Evolutionary conservation across 1,284 basidiomycete species (phyloP), one percentile per base, ranked within the genome.

Genomic region (Coniophora puteana): DNA sequence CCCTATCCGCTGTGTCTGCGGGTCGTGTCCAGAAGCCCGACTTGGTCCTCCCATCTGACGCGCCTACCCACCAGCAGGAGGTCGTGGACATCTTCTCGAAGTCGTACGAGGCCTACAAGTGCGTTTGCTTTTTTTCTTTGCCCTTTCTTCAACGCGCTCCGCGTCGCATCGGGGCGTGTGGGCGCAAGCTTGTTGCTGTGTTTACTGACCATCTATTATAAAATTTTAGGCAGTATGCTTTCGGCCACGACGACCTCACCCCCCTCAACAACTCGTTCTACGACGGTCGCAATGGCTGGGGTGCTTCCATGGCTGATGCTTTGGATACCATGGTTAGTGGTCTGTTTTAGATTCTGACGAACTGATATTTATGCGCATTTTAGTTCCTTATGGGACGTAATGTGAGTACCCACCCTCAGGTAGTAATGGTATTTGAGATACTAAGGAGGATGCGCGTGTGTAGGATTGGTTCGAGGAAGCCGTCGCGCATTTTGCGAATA

Each of bases 261-360:
- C 83, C 80, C 1, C 49, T 81, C 7, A 69, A 64, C 14, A 49
- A 69, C 52, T 61, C 68, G 3, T 78, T 68, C 47, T 58, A 55
- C 5, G 80, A 87, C 50, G 66, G 59, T 26, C 72, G 73, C n/a
- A 81, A 83, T 54, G 83, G 83, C 11, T 87, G 82, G 81, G 83
- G 81, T 20, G 82, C 83, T 14, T 67, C 76, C 11, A 78, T 85
- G 32, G 69, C 77, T 11, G 83, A 87, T 51, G 76, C 73, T 0
- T 61, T 87, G 66, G 60, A 63, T 30, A 85, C 84, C 0, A 74
- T 85, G 74, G 80, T 81, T 48, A 31, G 68, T 46, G 24, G 51
- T 7, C 2, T 4, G 33, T 13, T 8, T 11, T 35, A 38, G 11
- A 40, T 50, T 20, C 18, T 14, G 4, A 14, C 43, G 11, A 45